Conservation (phyloP, 2,329 filamentous ascomycete species). For the Scytalidium lignicola region DNA sequence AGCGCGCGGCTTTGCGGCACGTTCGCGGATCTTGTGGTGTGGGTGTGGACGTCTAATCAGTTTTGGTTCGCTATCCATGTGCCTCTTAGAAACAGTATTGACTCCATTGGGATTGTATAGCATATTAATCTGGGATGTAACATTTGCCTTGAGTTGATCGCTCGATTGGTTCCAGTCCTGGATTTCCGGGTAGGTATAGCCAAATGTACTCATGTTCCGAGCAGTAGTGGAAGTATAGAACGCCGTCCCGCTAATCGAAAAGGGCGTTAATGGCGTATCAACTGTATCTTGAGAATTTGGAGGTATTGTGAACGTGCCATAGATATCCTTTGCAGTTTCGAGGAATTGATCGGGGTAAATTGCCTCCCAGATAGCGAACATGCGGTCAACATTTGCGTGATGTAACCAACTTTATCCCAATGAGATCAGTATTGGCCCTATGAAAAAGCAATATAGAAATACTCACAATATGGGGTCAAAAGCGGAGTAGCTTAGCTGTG, state of each 20-base stretch:
- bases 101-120: conserved; percentile 35
- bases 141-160: conserved; percentile 54
- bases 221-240: conserved; percentile 35
- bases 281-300: conserved; percentile 11
- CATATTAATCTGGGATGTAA: conserved; percentile 54
- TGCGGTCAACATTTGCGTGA: conserved; percentile 54
- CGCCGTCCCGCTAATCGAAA: conserved; percentile 34
- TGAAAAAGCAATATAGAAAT: background rate
- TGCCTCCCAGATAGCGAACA: conserved; percentile 48
- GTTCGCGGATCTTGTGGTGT: background rate
- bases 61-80: background rate
- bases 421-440: conserved; percentile 2
- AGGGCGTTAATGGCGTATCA: conserved; percentile 31
- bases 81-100: background rate
- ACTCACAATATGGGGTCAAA: conserved; percentile 45
- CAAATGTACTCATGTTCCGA: conserved; percentile 15
- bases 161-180: conserved; percentile 47
- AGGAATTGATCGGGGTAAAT: conserved; percentile 30
- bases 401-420: conserved; percentile 40
- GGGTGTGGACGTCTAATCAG: background rate
- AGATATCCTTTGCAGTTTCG: conserved; percentile 24
- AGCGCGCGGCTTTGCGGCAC: conserved; percentile 5
- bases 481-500: conserved; percentile 35
- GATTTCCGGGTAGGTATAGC: conserved; percentile 27
- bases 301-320: conserved; percentile 27